These are phyloP conservation scores for Kodamaea restingae DNA, from an alignment of 805 yeast species.

Conservation along the genomic window DNA sequence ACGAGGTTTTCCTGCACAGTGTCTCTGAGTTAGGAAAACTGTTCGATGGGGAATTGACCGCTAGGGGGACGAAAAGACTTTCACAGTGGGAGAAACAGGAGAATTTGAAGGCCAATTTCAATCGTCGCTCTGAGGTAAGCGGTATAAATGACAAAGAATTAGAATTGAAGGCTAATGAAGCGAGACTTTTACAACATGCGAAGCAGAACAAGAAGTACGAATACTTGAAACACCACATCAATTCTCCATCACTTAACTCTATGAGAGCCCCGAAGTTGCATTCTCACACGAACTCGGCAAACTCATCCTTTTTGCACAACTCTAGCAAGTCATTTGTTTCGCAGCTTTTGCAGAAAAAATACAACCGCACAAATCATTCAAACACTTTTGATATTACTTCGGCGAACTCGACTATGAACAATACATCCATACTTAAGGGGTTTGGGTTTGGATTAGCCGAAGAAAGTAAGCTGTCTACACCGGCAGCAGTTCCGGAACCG, in stretches of 20 bases:
- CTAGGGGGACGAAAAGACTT: constrained; percentile 25
- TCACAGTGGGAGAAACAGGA: constrained; percentile 11
- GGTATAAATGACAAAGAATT: constrained; percentile 6
- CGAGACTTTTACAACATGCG: constrained; percentile 24
- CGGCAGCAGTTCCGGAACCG: constrained; percentile 17
- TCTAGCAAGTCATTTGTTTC: constrained; percentile 11
- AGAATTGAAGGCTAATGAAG: constrained; percentile 20
- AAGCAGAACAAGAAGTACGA: constrained; percentile 26
- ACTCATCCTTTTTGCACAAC: background rate
- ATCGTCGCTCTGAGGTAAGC: background rate
- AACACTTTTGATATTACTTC: constrained; percentile 6
- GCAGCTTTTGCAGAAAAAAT: constrained; percentile 9
- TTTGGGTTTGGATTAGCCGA: constrained; percentile 36
- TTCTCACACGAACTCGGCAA: background rate
- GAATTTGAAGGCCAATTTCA: constrained; percentile 4
- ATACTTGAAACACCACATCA: constrained; percentile 30
- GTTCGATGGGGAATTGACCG: constrained; percentile 28
- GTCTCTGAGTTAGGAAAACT: constrained; percentile 18
- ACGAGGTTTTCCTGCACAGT: constrained; percentile 20
- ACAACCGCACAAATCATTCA: constrained; percentile 4
- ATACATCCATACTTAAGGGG: constrained; percentile 30
- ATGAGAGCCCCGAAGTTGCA: constrained; percentile 2
- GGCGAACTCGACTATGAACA: constrained; percentile 17
- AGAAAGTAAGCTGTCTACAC: constrained; percentile 34
- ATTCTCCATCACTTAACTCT: background rate